Evolutionary conservation across 164 flowering plant species (phyloP), one percentile per base, ranked within the genome.

Genomic region (Houttuynia cordata): DNA sequence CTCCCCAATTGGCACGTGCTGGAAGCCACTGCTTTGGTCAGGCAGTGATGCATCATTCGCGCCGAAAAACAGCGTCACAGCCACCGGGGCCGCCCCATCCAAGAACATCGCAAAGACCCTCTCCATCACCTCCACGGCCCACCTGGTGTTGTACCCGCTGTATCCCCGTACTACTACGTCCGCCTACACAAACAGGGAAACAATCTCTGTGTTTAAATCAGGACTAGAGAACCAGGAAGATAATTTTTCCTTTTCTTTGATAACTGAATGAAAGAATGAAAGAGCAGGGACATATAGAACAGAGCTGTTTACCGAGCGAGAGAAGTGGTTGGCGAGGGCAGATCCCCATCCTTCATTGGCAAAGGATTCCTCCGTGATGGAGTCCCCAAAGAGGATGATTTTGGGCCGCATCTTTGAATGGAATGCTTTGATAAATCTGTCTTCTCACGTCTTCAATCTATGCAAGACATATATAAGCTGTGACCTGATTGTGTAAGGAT

Each of bases 111-210:
- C n/a, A n/a, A n/a, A n/a, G n/a, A n/a, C n/a, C n/a, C n/a, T n/a
- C n/a, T n/a, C n/a, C n/a, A n/a, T n/a, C n/a, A n/a, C n/a, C n/a
- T n/a, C n/a, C 23, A 83, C 62, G 2, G 84, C 90, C 97, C 97
- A 91, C 62, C 89, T 72, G 0, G 91, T 91, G 63, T 91, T 91
- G 62, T 91, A 91, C 25, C 96, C 96, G 65, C 87, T 81, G 65
- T 84, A 91, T 30, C 96, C 97, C 70, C 97, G 73, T 37, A 88
- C 65, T 67, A 86, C 83, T 58, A 88, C 78, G 64, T 91, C 97
- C 10, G 64, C 83, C 97, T 87, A 58, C 18, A 50, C 13, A 21
- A 53, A 55, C 58, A 24, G 19, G 55, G 37, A 51, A 20, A 56
- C 19, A 66, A n/a, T n/a, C n/a, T n/a, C n/a, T n/a, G n/a, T n/a